phyloP scores from a whole-genome alignment of 1,284 basidiomycete species.

The Tremellales sp. region DNA sequence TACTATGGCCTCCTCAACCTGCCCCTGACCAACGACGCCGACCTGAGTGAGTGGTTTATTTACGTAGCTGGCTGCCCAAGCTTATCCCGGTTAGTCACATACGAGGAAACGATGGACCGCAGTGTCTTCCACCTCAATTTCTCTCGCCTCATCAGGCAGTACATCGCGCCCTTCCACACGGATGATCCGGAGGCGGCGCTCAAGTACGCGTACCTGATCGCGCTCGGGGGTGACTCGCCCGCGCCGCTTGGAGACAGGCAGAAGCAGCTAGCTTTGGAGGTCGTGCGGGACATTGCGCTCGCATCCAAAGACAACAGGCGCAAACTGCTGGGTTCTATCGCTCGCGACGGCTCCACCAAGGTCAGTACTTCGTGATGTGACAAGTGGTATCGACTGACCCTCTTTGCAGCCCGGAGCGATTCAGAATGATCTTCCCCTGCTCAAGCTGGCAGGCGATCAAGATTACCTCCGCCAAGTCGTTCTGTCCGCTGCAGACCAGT shows the following conservation, averaged over 20 bases:
- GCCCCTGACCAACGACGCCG: constrained; percentile 73
- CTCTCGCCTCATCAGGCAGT: constrained; percentile 83
- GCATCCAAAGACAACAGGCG: constrained; percentile 71
- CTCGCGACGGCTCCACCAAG: constrained; percentile 80
- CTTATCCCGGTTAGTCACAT: constrained; percentile 55
- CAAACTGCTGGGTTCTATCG: constrained; percentile 83
- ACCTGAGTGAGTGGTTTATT: constrained; percentile 66
- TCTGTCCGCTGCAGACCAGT: constrained; percentile 70
- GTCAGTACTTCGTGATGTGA: constrained; percentile 53
- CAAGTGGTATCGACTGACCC: neutral
- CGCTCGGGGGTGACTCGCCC: constrained; percentile 68
- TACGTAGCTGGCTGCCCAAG: neutral
- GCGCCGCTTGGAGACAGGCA: constrained; percentile 69
- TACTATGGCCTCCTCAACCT: constrained; percentile 92
- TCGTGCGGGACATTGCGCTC: constrained; percentile 82
- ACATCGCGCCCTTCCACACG: constrained; percentile 84
- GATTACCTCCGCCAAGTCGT: constrained; percentile 83
- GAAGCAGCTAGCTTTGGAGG: constrained; percentile 76
- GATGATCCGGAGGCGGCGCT: constrained; percentile 89
- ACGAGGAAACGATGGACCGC: constrained; percentile 51
- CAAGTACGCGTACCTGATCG: constrained; percentile 90
- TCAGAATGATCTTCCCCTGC: constrained; percentile 72
- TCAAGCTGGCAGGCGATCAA: constrained; percentile 65
- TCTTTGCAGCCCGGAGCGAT: constrained; percentile 69
- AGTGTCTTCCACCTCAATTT: constrained; percentile 60